Base-by-base conservation (phyloP, 1,284 basidiomycete species). In the Cryptococcus floricola region DNA sequence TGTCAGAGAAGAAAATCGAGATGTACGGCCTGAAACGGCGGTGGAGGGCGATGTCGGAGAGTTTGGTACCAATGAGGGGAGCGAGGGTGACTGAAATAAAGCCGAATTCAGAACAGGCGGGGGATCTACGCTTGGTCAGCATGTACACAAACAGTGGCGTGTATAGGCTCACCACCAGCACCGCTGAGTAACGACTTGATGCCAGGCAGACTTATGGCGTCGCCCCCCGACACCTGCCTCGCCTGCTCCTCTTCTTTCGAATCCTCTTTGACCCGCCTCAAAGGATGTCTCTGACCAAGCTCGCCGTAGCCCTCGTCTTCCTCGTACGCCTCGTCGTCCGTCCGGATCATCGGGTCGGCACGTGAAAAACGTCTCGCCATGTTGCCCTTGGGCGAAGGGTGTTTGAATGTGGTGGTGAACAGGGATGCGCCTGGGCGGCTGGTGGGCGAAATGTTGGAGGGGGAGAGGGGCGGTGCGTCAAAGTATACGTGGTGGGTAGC, bases 1-100 rank as follows among this genome's bases (percentile, higher is more conserved):
- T 4, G 65, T 61, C 18, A 70, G 57, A 3, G 74, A 76, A 8
- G 71, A 69, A 52, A 70, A 73, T 4, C 74, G 65, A 1, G 72
- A 72, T 19, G 70, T 67, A 5, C 71, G 58, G 3, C 67, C 59
- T 6, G 66, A 66, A 5, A 63, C 68, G 2, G 73, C 31, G 31
- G 31, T 34, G 6, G 31, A 71, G 1, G 71, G 73, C 25, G 65
- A 64, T 5, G 68, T 66, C 10, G 72, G 68, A 2, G 72, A 73
- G 12, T 60, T 58, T 1, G 65, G 55, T 9, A 63, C 54, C 12
- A 66, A 58, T 3, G 70, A 66, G 14, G 68, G 63, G 12, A 73
- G 50, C 12, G 64, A 63, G 5, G 71, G 66, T 2, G 67, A 63
- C 27, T 61, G 59, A 53, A 61, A 59, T 51, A 51, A 56, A 19